Evolutionary conservation across 495 filamentous ascomycete species (phyloP), one percentile per base, ranked within the genome.

Genomic region (Staphylotrichum tortipilum): DNA sequence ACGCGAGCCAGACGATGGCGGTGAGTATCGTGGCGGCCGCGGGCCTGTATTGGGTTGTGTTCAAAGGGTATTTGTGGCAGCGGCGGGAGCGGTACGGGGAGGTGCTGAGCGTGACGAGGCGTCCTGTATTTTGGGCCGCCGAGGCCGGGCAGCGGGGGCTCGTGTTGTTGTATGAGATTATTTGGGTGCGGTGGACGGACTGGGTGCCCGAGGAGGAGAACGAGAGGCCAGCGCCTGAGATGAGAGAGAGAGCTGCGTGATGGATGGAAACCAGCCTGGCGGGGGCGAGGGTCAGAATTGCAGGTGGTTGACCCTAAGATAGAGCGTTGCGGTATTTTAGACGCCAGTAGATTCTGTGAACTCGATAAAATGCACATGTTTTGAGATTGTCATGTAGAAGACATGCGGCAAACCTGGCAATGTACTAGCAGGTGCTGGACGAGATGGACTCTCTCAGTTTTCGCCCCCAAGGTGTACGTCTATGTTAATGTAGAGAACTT

Each of bases 81-180:
- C 44, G 45, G 39, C 37, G 38, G 42, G 19, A 14, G 11, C 49
- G 45, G 28, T 8, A 30, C 6, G 51, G 51, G 19, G 44, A 52
- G 17, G 37, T 33, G 31, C 26, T 50, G 51, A 34, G 42, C 17
- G 49, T 58, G 26, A 35, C 44, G 7, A 30, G 56, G 22, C 41
- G 23, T 23, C 56, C 56, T 2, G 53, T 58, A 3, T 58, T 58
- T 19, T 52, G 48, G 56, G 28, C 22, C 2, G 36, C 12, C 15
- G 7, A 41, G 24, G 35, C 8, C n/a, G 42, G 50, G 3, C 7
- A 24, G 3, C 10, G 22, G 11, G 29, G 30, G n/a, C 22, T 58
- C 30, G 30, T 58, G 50, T 45, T 50, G 50, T 31, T 54, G 26
- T 58, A 54, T 37, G 55, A 58, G 37, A 58, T 58, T 22, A 53